Evolutionary conservation across 1,284 basidiomycete genomes (phyloP).

Genomic region (Papiliotrema laurentii): DNA sequence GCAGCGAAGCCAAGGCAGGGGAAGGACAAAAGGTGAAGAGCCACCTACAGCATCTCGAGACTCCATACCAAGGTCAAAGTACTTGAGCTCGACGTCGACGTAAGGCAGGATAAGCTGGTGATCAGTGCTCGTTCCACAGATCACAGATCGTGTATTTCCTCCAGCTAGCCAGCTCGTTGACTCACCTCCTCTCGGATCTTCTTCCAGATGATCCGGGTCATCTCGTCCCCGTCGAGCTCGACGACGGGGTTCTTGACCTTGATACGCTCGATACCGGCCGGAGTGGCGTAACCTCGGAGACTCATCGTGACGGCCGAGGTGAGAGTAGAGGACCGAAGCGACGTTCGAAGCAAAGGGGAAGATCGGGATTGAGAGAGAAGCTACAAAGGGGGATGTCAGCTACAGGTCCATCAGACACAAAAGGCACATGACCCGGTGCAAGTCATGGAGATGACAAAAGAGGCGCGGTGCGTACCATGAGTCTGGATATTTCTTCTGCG

Average conservation of each 20-base stretch:
- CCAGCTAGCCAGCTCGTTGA: constrained; percentile 6
- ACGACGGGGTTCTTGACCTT: constrained; percentile 82
- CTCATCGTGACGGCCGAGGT: constrained; percentile 9
- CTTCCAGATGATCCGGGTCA: constrained; percentile 98
- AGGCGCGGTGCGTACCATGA: too few relatives aligned
- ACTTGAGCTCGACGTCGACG: constrained; percentile 93
- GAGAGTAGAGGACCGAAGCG: background rate
- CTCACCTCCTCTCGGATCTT: constrained; percentile 91
- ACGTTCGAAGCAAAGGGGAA: background rate
- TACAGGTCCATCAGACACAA: too few relatives aligned
- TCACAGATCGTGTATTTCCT: background rate
- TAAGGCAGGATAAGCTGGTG: constrained; percentile 87
- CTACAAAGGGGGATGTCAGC: too few relatives aligned
- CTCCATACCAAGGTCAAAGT: constrained; percentile 93
- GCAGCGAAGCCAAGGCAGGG: too few relatives aligned
- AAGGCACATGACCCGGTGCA: too few relatives aligned
- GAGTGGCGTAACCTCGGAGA: constrained; percentile 22
- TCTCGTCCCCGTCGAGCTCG: constrained; percentile 94
- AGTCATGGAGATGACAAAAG: too few relatives aligned
- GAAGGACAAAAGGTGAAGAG: too few relatives aligned
- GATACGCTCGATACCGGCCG: constrained; percentile 53
- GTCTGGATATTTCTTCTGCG: too few relatives aligned
- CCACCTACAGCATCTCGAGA: constrained; percentile 72
- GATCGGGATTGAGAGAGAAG: background rate
- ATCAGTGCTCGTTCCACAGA: background rate